A percentile compares a stretch with the other conserved stretches of the same genome.
These are phyloP conservation scores for Xylaria sp. DNA, from an alignment of 2,329 filamentous ascomycete genomes.

Conservation along the genomic window DNA sequence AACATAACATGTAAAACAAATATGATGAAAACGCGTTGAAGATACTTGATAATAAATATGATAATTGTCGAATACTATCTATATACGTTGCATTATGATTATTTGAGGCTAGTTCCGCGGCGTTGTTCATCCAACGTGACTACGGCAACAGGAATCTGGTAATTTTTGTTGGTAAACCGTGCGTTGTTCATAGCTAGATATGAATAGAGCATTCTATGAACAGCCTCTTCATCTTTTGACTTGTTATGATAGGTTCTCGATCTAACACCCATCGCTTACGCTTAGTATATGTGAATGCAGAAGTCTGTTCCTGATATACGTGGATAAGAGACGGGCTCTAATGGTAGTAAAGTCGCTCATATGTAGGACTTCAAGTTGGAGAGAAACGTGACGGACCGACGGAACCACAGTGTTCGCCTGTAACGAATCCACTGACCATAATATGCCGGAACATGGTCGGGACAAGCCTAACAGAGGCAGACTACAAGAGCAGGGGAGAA, in stretches of 20 bases:
- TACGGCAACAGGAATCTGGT: background rate
- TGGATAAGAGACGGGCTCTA: background rate
- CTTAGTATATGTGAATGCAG: background rate
- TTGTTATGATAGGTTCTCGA: background rate
- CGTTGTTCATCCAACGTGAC: background rate
- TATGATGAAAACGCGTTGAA: constrained; percentile 11
- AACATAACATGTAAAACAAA: constrained; percentile 20
- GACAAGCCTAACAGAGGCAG: background rate
- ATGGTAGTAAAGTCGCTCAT: background rate
- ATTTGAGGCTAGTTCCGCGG: background rate
- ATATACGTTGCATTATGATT: background rate
- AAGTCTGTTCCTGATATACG: background rate
- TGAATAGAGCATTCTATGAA: background rate
- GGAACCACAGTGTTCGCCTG: background rate
- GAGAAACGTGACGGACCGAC: background rate
- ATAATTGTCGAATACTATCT: constrained; percentile 21
- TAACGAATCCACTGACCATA: background rate
- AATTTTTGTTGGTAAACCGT: background rate
- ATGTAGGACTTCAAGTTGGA: background rate
- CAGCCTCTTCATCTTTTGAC: background rate
- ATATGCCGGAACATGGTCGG: background rate
- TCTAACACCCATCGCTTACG: background rate
- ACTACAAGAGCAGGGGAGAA: constrained; percentile 1
- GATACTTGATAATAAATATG: background rate
- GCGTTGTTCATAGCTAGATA: background rate